A percentile compares a stretch with the other conserved stretches of the same genome.
Conservation (phyloP, 2,329 filamentous ascomycete genomes). For the Scopulariopsis brevicaulis region DNA sequence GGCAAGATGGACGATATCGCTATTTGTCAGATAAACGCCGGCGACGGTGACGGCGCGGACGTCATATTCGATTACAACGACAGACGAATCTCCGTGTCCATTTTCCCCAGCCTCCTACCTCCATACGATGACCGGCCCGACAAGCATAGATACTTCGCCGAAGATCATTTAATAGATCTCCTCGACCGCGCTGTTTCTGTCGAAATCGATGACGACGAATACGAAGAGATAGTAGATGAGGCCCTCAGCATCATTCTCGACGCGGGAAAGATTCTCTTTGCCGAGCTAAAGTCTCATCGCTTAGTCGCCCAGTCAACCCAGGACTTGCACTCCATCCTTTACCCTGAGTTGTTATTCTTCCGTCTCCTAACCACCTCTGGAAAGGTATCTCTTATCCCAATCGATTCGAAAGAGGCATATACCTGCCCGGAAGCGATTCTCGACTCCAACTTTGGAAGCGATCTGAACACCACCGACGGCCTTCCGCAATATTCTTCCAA, state of each 20-base stretch:
- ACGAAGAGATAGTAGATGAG: constrained; percentile 7
- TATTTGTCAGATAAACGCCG: constrained; percentile 10
- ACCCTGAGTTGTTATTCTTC: not conserved
- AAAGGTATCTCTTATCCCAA: not conserved
- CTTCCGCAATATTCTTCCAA: not conserved
- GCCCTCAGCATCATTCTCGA: constrained; percentile 8
- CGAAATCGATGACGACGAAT: constrained; percentile 6
- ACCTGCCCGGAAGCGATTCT: not conserved
- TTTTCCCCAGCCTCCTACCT: constrained; percentile 10
- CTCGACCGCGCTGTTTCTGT: constrained; percentile 7
- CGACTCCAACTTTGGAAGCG: not conserved
- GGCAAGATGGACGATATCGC: constrained; percentile 4
- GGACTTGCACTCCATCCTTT: not conserved
- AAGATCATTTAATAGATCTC: constrained; percentile 12
- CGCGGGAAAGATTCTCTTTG: not conserved
- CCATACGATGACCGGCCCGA: not conserved
- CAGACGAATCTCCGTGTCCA: constrained; percentile 11
- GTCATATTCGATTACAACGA: constrained; percentile 12
- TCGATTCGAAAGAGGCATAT: not conserved
- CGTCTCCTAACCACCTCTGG: not conserved
- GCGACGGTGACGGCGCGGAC: constrained; percentile 13
- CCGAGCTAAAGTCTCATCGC: not conserved
- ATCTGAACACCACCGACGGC: not conserved
- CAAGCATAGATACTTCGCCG: constrained; percentile 1
- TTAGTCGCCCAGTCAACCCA: not conserved